Base-by-base conservation (phyloP, 2,329 filamentous ascomycete genomes). In the Aphanocladium album region DNA sequence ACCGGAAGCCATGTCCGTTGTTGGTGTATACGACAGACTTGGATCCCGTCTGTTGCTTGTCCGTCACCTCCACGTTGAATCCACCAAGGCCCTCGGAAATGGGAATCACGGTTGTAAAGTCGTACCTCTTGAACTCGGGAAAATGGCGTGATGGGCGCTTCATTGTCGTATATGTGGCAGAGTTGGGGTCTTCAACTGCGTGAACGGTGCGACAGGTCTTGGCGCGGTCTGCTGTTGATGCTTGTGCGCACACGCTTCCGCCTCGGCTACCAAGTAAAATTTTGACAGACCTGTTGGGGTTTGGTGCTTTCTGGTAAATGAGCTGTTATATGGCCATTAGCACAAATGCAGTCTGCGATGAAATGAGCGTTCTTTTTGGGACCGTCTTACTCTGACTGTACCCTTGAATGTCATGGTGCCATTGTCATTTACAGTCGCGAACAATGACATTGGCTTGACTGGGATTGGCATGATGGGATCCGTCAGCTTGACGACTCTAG, bases 381-480 rank as follows among this genome's bases (percentile, higher is more conserved):
- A 11, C 3, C 6, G 47, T 27, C 47, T 50, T 30, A 50, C 47
- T 27, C 47, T 50, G 5, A 50, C 47, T 6, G 23, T 25, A n/a
- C 50, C 50, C 12, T 9, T 16, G 21, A 53, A 39, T 5, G 50
- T 35, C 50, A 53, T 53, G 16, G 50, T 53, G 1, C 66, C 66
- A 25, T 70, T 64, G 37, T 62, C 45, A 45, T 68, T 68, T 25
- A 70, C 51, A 14, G 64, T 65, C 17, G 69, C 11, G 45, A 53
- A 60, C 17, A 33, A 37, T n/a, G 67, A 65, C 60, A 70, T 69
- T 11, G 70, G 70, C 55, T 70, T 72, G 47, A 71, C 61, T 12
- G 66, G 64, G 9, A 69, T 63, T 0, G 67, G 62, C 37, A 66
- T 56, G n/a, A 72, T 63, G 21, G 65, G 65, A 2, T 71, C 70